Conservation (phyloP, 2,329 filamentous ascomycete species). For the Chalaropsis thielavioides region DNA sequence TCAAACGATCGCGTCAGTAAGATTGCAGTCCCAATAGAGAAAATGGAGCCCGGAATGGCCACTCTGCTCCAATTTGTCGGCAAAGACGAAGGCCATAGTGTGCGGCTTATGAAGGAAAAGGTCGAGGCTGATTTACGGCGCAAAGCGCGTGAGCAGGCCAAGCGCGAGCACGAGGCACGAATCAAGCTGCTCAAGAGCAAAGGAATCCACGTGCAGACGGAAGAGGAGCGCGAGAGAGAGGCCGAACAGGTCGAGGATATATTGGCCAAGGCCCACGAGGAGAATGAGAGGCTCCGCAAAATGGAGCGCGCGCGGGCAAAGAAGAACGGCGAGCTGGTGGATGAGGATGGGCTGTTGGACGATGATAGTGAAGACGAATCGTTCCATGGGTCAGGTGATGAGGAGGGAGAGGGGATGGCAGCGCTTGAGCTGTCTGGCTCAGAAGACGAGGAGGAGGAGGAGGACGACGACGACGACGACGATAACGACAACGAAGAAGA, state of each 20-base stretch:
- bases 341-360: constrained; percentile 39
- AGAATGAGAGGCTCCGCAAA: constrained; percentile 65
- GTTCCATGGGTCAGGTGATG: constrained; percentile 31
- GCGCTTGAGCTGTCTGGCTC: constrained; percentile 33
- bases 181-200: constrained; percentile 63
- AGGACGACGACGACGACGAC: constrained; percentile 24
- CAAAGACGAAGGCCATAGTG: constrained; percentile 23
- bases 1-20: constrained; percentile 20
- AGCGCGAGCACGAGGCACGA: constrained; percentile 58
- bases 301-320: constrained; percentile 58
- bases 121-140: constrained; percentile 54
- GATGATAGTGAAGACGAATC: constrained; percentile 43
- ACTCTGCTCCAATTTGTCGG: constrained; percentile 26
- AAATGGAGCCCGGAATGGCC: constrained; percentile 44
- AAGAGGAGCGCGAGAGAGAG: constrained; percentile 72
- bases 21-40: constrained; percentile 20
- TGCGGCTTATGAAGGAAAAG: constrained; percentile 32
- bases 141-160: constrained; percentile 67
- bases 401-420: constrained; percentile 26
- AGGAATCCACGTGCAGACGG: constrained; percentile 68
- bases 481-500: constrained; percentile 26
- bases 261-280: constrained; percentile 66
- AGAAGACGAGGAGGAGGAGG: constrained; percentile 28
- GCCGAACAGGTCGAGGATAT: constrained; percentile 77
- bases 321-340: constrained; percentile 34